These are phyloP conservation scores for Sugiyamaella mastotermitis DNA, from an alignment of 805 yeast species.

Conservation along the genomic window DNA sequence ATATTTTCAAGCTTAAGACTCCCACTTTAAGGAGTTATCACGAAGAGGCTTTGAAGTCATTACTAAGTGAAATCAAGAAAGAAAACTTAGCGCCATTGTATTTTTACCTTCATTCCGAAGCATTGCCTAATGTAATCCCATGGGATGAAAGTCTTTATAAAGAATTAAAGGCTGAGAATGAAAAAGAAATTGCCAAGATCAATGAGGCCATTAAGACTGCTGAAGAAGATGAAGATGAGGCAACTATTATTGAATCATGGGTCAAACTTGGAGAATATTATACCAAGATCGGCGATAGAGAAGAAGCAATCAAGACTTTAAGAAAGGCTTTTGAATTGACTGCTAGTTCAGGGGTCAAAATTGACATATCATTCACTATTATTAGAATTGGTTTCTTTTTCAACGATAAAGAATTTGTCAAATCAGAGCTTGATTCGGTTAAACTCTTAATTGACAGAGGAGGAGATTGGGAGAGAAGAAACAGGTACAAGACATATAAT, in stretches of 20 bases:
- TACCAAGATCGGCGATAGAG: slow-evolving; percentile 75
- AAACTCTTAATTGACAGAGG: slow-evolving; percentile 83
- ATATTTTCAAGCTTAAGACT: slow-evolving; percentile 56
- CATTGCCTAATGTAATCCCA: slow-evolving; percentile 33
- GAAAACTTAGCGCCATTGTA: slow-evolving; percentile 81
- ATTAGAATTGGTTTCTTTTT: slow-evolving; percentile 86
- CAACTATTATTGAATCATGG: slow-evolving; percentile 72
- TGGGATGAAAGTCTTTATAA: slow-evolving; percentile 60
- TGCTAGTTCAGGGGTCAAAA: slow-evolving; percentile 83
- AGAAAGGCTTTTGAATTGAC: slow-evolving; percentile 71
- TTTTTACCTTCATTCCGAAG: slow-evolving; percentile 52
- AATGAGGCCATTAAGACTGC: slow-evolving; percentile 41
- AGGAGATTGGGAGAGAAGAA: slow-evolving; percentile 99
- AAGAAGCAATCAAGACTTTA: slow-evolving; percentile 60
- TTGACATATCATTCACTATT: slow-evolving; percentile 77
- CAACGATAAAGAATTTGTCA: slow-evolving; percentile 65
- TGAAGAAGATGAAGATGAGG: slow-evolving; percentile 78
- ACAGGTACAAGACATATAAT: slow-evolving; percentile 83
- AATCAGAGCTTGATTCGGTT: slow-evolving; percentile 67
- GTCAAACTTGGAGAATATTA: slow-evolving; percentile 82
- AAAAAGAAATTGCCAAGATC: slow-evolving; percentile 43
- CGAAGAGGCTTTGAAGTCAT: slow-evolving; percentile 38
- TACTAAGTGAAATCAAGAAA: slow-evolving; percentile 49
- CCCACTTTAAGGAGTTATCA: slow-evolving; percentile 36
- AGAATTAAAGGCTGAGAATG: slow-evolving; percentile 47